These are phyloP conservation scores for Rheum nobile DNA, from an alignment of 148 eudicot species.

Conservation along the genomic window DNA sequence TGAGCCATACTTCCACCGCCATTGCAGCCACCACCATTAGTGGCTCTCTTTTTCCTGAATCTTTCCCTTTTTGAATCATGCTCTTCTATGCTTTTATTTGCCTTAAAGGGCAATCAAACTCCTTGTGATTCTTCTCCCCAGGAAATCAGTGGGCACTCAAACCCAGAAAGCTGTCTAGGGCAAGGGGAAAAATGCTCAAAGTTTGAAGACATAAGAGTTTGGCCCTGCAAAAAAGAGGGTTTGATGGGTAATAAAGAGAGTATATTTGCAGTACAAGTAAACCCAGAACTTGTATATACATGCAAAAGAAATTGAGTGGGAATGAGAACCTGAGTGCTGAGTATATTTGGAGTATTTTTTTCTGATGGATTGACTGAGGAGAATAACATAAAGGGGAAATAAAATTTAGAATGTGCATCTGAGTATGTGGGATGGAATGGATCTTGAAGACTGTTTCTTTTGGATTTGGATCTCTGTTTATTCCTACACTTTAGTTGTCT, in stretches of 20 bases:
- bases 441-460: not conserved
- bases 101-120: not conserved
- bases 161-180: not conserved
- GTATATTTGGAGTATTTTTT: not conserved
- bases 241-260: slow-evolving; percentile 4
- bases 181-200: not conserved
- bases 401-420: not conserved
- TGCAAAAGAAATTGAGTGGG: not conserved
- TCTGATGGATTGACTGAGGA: not conserved
- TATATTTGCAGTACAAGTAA: slow-evolving; percentile 2
- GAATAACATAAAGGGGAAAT: not conserved
- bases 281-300: not conserved
- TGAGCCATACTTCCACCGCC: too few species aligned
- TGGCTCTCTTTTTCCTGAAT: too few species aligned
- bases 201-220: not conserved
- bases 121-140: not conserved
- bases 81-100: not conserved
- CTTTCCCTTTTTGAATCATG: not conserved
- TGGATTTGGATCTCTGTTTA: not conserved
- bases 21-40: too few species aligned
- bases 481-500: not conserved
- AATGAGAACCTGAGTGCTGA: too few species aligned
- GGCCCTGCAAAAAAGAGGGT: not conserved
- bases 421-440: not conserved
- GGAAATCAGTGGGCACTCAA: not conserved